Conservation (phyloP, 192 early-diverging fungal genomes). For the Glomus cerebriforme region DNA sequence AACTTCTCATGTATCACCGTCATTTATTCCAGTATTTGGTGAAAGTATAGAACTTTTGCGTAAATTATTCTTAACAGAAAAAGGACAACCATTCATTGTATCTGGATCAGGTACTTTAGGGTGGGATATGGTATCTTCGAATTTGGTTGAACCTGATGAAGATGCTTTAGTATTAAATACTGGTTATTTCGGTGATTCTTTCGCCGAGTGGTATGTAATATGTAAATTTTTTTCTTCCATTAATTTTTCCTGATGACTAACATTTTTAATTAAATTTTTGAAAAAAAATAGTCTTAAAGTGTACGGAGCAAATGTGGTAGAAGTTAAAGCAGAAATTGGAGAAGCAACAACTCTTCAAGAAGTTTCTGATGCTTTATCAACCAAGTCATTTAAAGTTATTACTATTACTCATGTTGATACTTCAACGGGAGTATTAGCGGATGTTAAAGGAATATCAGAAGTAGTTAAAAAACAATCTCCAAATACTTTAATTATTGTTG, state of each 20-base stretch:
- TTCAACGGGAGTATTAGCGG: slow-evolving; percentile 87
- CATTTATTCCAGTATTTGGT: slow-evolving; percentile 87
- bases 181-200: slow-evolving; percentile 96
- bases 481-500: slow-evolving; percentile 85
- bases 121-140: slow-evolving; percentile 95
- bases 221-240: neutral
- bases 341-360: slow-evolving; percentile 66
- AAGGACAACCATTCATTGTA: slow-evolving; percentile 90
- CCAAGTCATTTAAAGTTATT: slow-evolving; percentile 79
- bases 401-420: slow-evolving; percentile 97
- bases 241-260: neutral
- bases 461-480: slow-evolving; percentile 78
- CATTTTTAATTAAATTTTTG: neutral
- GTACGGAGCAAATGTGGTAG: slow-evolving; percentile 87
- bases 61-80: slow-evolving; percentile 74
- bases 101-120: slow-evolving; percentile 97
- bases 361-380: slow-evolving; percentile 65
- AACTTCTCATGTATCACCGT: slow-evolving; percentile 89
- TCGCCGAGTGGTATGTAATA: slow-evolving; percentile 78
- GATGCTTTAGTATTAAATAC: slow-evolving; percentile 86
- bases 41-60: slow-evolving; percentile 83
- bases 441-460: slow-evolving; percentile 75
- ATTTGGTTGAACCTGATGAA: slow-evolving; percentile 88
- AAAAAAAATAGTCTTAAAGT: slow-evolving; percentile 61
- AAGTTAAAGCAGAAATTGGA: slow-evolving; percentile 72